A percentile compares a stretch with the other conserved stretches of the same genome.
Conservation (phyloP, 164 flowering plant genomes). For the Cinnamomum chago region DNA sequence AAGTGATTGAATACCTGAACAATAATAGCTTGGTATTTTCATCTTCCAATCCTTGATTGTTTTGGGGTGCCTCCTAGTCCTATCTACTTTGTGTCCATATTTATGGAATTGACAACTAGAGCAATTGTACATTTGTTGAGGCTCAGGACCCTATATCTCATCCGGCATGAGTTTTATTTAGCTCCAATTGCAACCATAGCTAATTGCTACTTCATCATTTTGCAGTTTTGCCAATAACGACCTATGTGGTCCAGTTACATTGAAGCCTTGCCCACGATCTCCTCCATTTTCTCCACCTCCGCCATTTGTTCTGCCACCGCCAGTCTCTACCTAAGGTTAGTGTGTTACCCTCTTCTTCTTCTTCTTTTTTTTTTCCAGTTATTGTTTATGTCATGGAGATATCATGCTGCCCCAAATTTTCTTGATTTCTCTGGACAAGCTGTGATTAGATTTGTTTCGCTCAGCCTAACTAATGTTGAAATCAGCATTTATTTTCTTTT, state of each 20-base stretch:
- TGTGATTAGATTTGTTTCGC: too few relatives aligned
- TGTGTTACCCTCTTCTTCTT: too few relatives aligned
- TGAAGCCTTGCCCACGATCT: constrained; percentile 67
- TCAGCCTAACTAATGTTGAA: too few relatives aligned
- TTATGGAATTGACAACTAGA: not conserved
- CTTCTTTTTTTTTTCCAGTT: too few relatives aligned
- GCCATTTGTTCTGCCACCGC: too few relatives aligned
- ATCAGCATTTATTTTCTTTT: too few relatives aligned
- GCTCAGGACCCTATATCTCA: not conserved
- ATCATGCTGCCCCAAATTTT: too few relatives aligned
- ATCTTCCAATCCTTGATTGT: not conserved
- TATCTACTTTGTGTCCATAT: not conserved
- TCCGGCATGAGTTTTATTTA: constrained; percentile 26
- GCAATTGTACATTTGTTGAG: too few relatives aligned
- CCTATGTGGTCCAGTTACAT: constrained; percentile 48
- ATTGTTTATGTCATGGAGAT: too few relatives aligned
- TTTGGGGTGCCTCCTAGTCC: not conserved
- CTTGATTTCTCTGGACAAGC: too few relatives aligned
- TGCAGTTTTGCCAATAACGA: constrained; percentile 81
- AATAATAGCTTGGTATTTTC: too few relatives aligned
- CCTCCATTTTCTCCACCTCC: constrained; percentile 98
- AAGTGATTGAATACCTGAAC: not conserved
- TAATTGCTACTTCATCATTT: not conserved
- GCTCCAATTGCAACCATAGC: not conserved
- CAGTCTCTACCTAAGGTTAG: too few relatives aligned